Evolutionary conservation across 176 grass and related monocot species (phyloP), one percentile per base, ranked within the genome.

Genomic region (Musa itinerans): DNA sequence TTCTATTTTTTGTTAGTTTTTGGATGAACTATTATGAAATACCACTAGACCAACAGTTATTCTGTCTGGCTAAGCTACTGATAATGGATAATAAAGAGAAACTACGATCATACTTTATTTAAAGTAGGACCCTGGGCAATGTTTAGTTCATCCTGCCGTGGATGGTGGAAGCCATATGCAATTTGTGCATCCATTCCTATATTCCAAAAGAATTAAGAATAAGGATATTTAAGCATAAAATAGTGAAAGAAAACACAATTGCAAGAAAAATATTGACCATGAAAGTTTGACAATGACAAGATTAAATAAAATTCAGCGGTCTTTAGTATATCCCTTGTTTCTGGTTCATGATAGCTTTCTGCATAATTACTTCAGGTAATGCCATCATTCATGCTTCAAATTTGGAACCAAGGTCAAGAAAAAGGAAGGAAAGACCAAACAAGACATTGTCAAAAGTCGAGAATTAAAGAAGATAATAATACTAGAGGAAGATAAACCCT

Each of bases 141-240:
- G 75, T 84, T 83, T 71, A 87, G 93, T 76, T 86, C 93, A 16
- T 87, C 87, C 50, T 93, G 82, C n/a, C 87, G 90, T 77, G 90
- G 78, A 27, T 92, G 82, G 56, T 93, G 90, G 90, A 93, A 97
- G 74, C 86, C 93, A 66, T 92, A 90, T 63, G 90, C 87, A 74
- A 93, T 85, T 89, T 90, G 89, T 85, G 93, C 93, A 89, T 97
- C 93, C 93, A 97, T 93, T 79, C 93, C 93, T 97, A 69, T 22
- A 81, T 74, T 54, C 51, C 1, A 77, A 53, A 79, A 27, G 10
- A 58, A 21, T 22, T 66, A 83, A 74, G 50, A 62, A 8, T 53
- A 80, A 64, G 63, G 63, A 25, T 22, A 21, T 81, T 13, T 63
- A 74, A 62, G 29, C 59, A 23, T 22, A 79, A 78, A 79, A 50